Evolutionary conservation across 2,329 filamentous ascomycete species (phyloP), one percentile per base, ranked within the genome.

Genomic region (Chlorencoelia australis): DNA sequence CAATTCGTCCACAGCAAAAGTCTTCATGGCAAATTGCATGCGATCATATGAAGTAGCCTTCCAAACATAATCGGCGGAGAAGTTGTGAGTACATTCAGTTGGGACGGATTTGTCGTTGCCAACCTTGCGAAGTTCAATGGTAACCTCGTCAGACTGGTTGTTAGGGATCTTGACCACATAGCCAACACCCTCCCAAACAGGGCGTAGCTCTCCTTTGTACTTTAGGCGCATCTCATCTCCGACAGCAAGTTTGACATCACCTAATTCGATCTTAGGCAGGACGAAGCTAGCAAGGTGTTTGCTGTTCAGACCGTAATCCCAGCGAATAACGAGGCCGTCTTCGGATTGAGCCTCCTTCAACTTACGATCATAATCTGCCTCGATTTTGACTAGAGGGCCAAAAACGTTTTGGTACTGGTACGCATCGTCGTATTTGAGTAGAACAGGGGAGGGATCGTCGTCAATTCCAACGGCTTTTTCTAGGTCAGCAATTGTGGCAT

Each of bases 121-220:
- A 45, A 91, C 89, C 53, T 91, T 86, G 49, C 91, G 83, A 56
- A 98, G 66, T 59, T 98, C 91, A 46, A 98, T 82, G 7, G 83
- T 93, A 35, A 98, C 91, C 59, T 98, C 89, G 54, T 98, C 91
- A 10, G 88, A 95, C 65, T 94, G 87, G 62, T 96, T 96, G 69
- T 98, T 96, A 15, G 91, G 93, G 42, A 98, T 96, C 66, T 98
- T 98, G 66, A 96, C 88, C 43, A 98, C 91, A 60, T 98, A 98
- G 46, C 91, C 91, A 21, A 98, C 91, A 24, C 91, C 91, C 59
- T 98, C 91, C 91, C 91, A 98, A 41, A 85, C 77, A 10, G 83
- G 74, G 27, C 88, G 83, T 33, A 98, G 69, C 60, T 96, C 91
- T 48, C 93, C 91, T 48, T 86, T 93, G 64, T 98, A 98, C 50